Evolutionary conservation across 768 basidiomycete species (phyloP).

Genomic region (Boletus vinaceobasis): DNA sequence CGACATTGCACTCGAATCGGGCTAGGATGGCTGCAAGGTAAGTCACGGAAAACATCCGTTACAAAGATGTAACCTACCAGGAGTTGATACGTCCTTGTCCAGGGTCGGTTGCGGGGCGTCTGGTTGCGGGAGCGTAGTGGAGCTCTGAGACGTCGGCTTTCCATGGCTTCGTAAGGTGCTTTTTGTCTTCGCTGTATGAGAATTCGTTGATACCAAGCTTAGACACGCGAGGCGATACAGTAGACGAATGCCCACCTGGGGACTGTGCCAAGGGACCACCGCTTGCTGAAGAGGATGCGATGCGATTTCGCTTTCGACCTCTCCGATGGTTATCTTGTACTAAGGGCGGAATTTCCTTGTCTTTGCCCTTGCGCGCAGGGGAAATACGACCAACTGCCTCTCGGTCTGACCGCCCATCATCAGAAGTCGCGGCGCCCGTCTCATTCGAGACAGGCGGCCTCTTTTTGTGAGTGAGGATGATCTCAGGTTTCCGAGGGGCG

Average conservation of each 20-base stretch:
- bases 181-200: constrained; percentile 5
- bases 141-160: constrained; percentile 5
- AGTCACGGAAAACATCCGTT: not conserved
- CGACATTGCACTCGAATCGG: constrained; percentile 1
- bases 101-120: not conserved
- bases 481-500: constrained; percentile 10
- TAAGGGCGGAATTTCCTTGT: constrained; percentile 9
- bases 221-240: constrained; percentile 1
- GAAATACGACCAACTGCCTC: constrained; percentile 2
- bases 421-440: not conserved
- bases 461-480: constrained; percentile 5
- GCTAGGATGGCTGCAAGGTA: constrained; percentile 5
- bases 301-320: constrained; percentile 25
- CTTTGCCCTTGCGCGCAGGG: constrained; percentile 12
- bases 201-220: constrained; percentile 6
- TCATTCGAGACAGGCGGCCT: not conserved
- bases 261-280: constrained; percentile 4
- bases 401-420: not conserved
- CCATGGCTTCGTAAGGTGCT: constrained; percentile 4
- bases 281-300: constrained; percentile 15
- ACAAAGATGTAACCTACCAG: constrained; percentile 10
- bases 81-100: constrained; percentile 3
- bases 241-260: constrained; percentile 20
- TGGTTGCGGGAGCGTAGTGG: not conserved
- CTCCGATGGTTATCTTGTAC: constrained; percentile 1